A percentile compares a stretch with the other conserved stretches of the same genome.
phyloP scores from a whole-genome alignment of 441 rosid species.

The Syzygium syzygioides region DNA sequence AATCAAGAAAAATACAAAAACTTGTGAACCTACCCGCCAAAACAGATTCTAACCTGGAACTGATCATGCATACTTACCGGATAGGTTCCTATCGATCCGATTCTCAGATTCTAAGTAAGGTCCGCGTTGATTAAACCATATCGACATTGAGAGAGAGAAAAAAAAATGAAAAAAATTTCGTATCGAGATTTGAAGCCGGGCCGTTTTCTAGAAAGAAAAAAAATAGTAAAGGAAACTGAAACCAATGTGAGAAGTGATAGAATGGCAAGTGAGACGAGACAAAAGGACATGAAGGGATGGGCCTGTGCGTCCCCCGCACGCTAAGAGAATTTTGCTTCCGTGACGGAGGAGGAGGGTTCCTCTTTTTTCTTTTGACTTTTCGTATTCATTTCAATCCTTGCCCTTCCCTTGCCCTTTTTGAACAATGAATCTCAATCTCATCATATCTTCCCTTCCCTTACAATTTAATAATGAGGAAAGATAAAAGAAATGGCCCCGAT shows the following conservation, averaged over 20 bases:
- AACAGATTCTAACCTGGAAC: no score
- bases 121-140: background rate
- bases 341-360: background rate
- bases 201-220: background rate
- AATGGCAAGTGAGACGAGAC: background rate
- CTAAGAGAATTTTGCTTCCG: background rate
- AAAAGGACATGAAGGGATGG: background rate
- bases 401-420: background rate
- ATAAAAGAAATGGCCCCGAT: background rate
- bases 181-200: background rate
- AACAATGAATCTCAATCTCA: background rate
- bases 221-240: background rate
- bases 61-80: no score
- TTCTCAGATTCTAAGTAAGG: no score
- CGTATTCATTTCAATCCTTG: background rate
- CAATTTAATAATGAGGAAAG: background rate
- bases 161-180: fast-evolving
- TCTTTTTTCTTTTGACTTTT: background rate
- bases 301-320: background rate
- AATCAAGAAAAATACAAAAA: no score
- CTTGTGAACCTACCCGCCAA: no score
- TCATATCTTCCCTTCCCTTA: background rate
- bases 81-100: no score
- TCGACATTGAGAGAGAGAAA: background rate
- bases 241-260: background rate